Base-by-base conservation (phyloP, 2,329 filamentous ascomycete genomes). In the Huntiella decipiens region DNA sequence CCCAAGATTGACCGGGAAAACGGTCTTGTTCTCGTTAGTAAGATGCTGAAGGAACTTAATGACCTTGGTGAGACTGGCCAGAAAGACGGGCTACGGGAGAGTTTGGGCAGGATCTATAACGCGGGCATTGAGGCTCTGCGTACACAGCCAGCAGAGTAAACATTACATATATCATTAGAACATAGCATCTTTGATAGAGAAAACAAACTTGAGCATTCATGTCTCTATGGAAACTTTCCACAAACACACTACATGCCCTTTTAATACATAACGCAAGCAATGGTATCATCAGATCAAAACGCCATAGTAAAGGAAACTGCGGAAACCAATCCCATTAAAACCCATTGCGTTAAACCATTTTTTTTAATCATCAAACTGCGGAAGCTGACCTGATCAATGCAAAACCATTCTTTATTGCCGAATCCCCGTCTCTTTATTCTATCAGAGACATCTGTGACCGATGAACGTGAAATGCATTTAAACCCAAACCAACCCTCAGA, bases 21-120 rank as follows among this genome's bases (percentile, higher is more conserved):
- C 50, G 72, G 66, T 0, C 58, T 79, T 16, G 70, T 79, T 1
- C 56, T 79, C 47, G 64, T 75, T 3, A 66, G 66, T 2, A 69
- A 77, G 56, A 53, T 79, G 45, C 53, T 75, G 36, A 65, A 64
- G 53, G 63, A 61, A 38, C 60, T 62, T 13, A 59, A 62, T 22
- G 12, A 7, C 12, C 10, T 28, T 8, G 40, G 28, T 4, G 22
- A 43, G 28, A 5, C 7, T 12, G 31, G 13, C 12, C 28, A 36
- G 15, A 16, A n/a, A 4, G 34, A n/a, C 5, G 17, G 15, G 17
- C 19, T 43, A 13, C 56, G 57, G 39, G 56, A 53, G 11, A 54
- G 63, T n/a, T 63, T 77, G 48, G 63, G 67, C 47, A 61, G 63
- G 43, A 55, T 76, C 35, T 54, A 77, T 38, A 64, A 59, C 45